These are phyloP conservation scores for Ophiocordyceps robertsii DNA, from an alignment of 2,329 filamentous ascomycete species.

Conservation along the genomic window DNA sequence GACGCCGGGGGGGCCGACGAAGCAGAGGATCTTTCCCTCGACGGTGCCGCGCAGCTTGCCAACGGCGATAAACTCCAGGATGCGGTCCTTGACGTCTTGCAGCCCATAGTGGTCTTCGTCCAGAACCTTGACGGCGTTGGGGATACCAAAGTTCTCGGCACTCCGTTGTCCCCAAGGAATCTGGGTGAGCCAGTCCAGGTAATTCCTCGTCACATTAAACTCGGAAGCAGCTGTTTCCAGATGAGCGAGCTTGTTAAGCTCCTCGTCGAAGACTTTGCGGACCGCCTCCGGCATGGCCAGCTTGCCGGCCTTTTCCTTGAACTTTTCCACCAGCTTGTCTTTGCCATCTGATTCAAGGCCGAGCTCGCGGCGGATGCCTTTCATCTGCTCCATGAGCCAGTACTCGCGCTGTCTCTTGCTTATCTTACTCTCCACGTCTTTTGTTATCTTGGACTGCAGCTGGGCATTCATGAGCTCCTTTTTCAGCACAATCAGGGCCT, in stretches of 20 bases:
- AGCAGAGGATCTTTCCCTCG: conserved; percentile 95
- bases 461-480: conserved; percentile 98
- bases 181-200: conserved; percentile 96
- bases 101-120: conserved; percentile 95
- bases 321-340: conserved; percentile 94
- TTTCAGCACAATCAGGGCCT: conserved; percentile 83
- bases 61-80: conserved; percentile 95
- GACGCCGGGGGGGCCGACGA: conserved; percentile 92
- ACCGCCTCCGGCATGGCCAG: conserved; percentile 95
- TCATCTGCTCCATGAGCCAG: conserved; percentile 99
- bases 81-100: conserved; percentile 97
- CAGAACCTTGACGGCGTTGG: conserved; percentile 77
- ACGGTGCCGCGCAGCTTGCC: conserved; percentile 94
- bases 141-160: conserved; percentile 91
- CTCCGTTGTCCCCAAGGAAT: conserved; percentile 95
- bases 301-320: conserved; percentile 88
- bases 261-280: conserved; percentile 95
- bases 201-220: conserved; percentile 97
- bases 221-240: conserved; percentile 92
- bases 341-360: conserved; percentile 97
- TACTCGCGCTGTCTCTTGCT: conserved; percentile 96
- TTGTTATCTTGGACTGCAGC: conserved; percentile 90
- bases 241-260: conserved; percentile 92
- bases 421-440: conserved; percentile 95
- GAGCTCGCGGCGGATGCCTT: conserved; percentile 88